Conservation (phyloP, 2,329 filamentous ascomycete species). For the Aspergillus ochraceus region DNA sequence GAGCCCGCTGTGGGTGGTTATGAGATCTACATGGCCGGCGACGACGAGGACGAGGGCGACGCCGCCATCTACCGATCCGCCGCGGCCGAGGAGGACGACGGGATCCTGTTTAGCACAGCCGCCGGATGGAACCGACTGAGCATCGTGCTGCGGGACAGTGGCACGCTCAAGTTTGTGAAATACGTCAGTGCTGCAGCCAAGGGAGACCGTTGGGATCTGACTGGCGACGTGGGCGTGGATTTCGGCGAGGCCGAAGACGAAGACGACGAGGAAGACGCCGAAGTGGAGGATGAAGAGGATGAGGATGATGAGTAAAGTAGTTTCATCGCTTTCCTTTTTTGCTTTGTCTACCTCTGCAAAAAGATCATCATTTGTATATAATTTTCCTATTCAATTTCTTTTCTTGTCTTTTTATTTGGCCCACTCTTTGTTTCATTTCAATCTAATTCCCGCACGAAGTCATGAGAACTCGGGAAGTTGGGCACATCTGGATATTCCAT, state of each 20-base stretch:
- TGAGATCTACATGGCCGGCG: constrained; percentile 85
- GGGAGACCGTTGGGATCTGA: constrained; percentile 92
- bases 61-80: constrained; percentile 77
- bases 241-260: constrained; percentile 53
- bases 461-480: not conserved
- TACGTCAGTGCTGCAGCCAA: constrained; percentile 81
- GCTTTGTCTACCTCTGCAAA: not conserved
- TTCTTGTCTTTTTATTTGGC: not conserved
- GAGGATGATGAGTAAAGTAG: constrained; percentile 8
- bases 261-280: constrained; percentile 24
- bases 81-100: constrained; percentile 68
- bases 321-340: not conserved
- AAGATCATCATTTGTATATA: not conserved
- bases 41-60: constrained; percentile 67
- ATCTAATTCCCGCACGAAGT: not conserved
- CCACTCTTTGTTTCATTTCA: no score
- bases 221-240: constrained; percentile 72
- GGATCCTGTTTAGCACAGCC: constrained; percentile 67
- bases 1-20: constrained; percentile 50
- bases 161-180: constrained; percentile 90
- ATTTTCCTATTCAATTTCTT: not conserved
- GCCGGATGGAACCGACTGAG: constrained; percentile 87
- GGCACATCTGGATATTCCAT: not conserved
- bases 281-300: constrained; percentile 13
- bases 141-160: constrained; percentile 83